Conservation (phyloP, 257 asterid genomes). For the Penstemon davidsonii region DNA sequence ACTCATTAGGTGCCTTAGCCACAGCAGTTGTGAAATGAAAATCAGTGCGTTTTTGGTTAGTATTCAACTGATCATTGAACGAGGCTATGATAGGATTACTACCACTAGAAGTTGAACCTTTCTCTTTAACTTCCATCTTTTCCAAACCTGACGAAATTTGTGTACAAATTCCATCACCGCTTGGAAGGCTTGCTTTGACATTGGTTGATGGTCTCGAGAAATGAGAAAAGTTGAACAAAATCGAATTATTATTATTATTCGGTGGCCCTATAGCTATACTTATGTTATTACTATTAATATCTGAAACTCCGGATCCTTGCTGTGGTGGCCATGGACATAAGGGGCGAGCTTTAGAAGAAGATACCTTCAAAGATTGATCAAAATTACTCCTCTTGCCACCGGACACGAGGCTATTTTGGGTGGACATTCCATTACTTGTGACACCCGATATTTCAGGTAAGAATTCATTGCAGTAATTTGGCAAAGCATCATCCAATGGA, state of each 20-base stretch:
- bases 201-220: conserved; percentile 64
- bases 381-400: conserved; percentile 44
- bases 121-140: conserved; percentile 37
- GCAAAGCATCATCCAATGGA: conserved; percentile 47
- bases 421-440: conserved; percentile 46
- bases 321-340: conserved; percentile 42
- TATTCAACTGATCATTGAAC: conserved; percentile 29
- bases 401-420: conserved; percentile 40
- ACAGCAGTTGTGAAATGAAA: conserved; percentile 34
- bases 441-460: conserved; percentile 71
- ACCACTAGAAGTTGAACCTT: conserved; percentile 28
- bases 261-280: conserved; percentile 38
- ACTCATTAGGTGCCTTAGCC: conserved; percentile 35
- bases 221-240: conserved; percentile 64
- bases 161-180: conserved; percentile 40
- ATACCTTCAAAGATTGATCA: conserved; percentile 36
- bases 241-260: conserved; percentile 30
- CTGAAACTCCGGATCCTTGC: conserved; percentile 57
- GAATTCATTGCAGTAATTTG: conserved; percentile 51
- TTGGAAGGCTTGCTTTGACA: conserved; percentile 44
- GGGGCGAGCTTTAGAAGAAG: conserved; percentile 44
- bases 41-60: conserved; percentile 33
- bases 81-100: conserved; percentile 36
- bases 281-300: conserved; percentile 34
- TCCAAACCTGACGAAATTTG: conserved; percentile 39